These are phyloP conservation scores for Pichia sp. DNA, from an alignment of 1,139 yeast species.

Conservation along the genomic window DNA sequence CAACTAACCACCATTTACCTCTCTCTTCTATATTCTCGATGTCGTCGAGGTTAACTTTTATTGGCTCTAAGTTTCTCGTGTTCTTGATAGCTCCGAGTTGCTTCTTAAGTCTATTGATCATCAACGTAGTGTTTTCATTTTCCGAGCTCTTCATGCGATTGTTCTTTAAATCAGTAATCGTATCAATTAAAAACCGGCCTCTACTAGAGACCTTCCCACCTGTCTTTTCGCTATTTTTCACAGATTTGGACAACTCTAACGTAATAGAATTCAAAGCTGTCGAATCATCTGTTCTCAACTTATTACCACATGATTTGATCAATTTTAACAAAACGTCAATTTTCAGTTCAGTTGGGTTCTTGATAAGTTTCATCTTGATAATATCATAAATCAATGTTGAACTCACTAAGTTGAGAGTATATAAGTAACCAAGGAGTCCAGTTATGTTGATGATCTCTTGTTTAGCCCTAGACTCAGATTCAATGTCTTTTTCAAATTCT, in stretches of 20 bases:
- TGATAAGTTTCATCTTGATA: constrained; percentile 40
- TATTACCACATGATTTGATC: constrained; percentile 73
- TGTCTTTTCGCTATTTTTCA: constrained; percentile 37
- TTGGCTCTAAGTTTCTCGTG: constrained; percentile 58
- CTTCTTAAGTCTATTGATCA: constrained; percentile 63
- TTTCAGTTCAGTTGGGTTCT: constrained; percentile 59
- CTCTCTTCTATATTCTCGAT: constrained; percentile 67
- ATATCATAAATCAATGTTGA: constrained; percentile 75
- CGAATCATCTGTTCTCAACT: constrained; percentile 88
- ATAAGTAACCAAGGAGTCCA: constrained; percentile 72
- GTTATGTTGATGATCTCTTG: constrained; percentile 68
- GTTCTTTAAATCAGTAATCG: constrained; percentile 79
- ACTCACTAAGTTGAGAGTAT: constrained; percentile 70
- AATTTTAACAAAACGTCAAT: constrained; percentile 75
- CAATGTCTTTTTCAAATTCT: constrained; percentile 39
- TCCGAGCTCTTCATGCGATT: constrained; percentile 65
- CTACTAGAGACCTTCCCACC: constrained; percentile 53
- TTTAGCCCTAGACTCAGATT: constrained; percentile 30
- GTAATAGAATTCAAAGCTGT: constrained; percentile 78
- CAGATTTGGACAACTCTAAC: constrained; percentile 45
- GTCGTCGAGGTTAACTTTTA: constrained; percentile 81
- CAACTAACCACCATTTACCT: constrained; percentile 99
- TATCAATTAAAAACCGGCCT: constrained; percentile 77
- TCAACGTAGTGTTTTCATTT: constrained; percentile 39
- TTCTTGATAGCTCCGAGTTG: constrained; percentile 50